Base-by-base conservation (phyloP, 139 green algal genomes). In the Ulvella scutata region DNA sequence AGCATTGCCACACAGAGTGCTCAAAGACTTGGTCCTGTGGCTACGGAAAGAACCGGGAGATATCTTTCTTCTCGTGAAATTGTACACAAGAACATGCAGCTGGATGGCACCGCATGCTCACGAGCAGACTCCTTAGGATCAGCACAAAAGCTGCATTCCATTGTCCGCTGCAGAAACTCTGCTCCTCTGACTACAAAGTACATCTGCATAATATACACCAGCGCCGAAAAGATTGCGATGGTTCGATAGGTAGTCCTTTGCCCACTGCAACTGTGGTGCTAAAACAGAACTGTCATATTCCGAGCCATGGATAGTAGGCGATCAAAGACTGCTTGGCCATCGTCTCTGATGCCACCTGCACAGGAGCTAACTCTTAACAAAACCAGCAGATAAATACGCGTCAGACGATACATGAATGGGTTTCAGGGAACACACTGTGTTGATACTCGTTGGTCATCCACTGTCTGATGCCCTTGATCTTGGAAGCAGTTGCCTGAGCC, bases 391-490 rank as follows among this genome's bases (percentile, higher is more conserved):
- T n/a, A n/a, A n/a, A n/a, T n/a, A n/a, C n/a, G n/a, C n/a, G n/a
- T n/a, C n/a, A n/a, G n/a, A n/a, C n/a, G n/a, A n/a, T n/a, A n/a
- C 36, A 37, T 21, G 37, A 23, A 28, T 37, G 28, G 31, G 4
- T 60, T n/a, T 28, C 79, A 40, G 72, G n/a, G 43, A 62, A 74
- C 35, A 72, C 28, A 28, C 78, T 87, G 85, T 97, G 92, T 43
- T 89, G 87, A 81, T 90, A 96, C 74, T 97, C 91, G 80, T 88
- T 97, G 4, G 92, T 96, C 10, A 90, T 74, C 82, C 84, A 96
- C 79, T 91, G 80, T 33, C 87, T 74, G 10, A 90, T 76, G 28
- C 86, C 84, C 21, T 79, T 72, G 40, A 93, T 85, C n/a, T 77
- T 73, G 2, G 76, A 4, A 0, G 82, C 82, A 3, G 89, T 93